Percentiles rank a stretch among this genome's conserved stretches.
These are phyloP conservation scores for Nicotiana benthamiana DNA, from an alignment of 257 asterid genomes.

Conservation along the genomic window DNA sequence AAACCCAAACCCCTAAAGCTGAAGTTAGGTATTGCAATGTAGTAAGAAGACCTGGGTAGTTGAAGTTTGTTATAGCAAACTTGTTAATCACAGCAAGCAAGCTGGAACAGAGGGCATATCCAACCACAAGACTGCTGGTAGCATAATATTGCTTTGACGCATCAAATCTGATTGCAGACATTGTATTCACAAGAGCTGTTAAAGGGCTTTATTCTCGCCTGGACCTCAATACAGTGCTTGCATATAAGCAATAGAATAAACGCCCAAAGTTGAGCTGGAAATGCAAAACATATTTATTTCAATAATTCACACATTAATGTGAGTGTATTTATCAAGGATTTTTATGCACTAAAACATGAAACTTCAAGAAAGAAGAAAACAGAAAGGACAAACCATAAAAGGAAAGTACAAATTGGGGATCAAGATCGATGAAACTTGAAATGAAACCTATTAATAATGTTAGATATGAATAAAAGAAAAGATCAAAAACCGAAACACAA, in stretches of 20 bases:
- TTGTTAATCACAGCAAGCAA: constrained; percentile 88
- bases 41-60: constrained; percentile 88
- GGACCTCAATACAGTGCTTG: not conserved
- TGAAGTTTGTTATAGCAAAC: constrained; percentile 81
- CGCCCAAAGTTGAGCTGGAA: not conserved
- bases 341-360: too few relatives aligned
- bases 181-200: constrained; percentile 3
- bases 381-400: not conserved
- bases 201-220: not conserved
- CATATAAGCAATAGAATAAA: not conserved
- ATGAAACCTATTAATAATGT: too few relatives aligned
- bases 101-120: constrained; percentile 95
- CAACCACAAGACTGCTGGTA: constrained; percentile 74
- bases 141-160: constrained; percentile 58
- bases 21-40: constrained; percentile 89
- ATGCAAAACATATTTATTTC: not conserved
- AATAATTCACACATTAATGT: not conserved
- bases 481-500: not conserved
- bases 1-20: constrained; percentile 73
- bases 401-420: not conserved
- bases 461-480: not conserved
- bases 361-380: too few relatives aligned
- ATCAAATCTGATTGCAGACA: constrained; percentile 45
- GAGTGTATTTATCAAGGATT: not conserved
- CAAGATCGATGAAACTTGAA: not conserved